A percentile compares a stretch with the other conserved stretches of the same genome.
phyloP scores from a whole-genome alignment of 106 monocot genomes.

The Xerophyta viscosa region DNA sequence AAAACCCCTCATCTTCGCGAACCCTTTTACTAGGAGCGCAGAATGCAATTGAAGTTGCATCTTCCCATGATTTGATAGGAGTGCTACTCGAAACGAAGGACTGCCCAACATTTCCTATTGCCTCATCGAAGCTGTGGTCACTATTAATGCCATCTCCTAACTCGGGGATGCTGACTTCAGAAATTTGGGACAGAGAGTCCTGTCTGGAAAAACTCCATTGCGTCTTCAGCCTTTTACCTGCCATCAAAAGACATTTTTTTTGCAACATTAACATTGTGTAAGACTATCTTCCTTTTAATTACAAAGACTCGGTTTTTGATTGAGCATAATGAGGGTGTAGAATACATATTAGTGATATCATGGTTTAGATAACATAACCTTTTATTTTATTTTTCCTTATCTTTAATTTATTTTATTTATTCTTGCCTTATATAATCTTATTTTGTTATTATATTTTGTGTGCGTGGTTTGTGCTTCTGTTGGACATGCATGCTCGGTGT shows the following conservation, averaged over 20 bases:
- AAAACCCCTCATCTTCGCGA: constrained; percentile 28
- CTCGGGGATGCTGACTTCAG: not conserved
- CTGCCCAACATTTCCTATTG: not conserved
- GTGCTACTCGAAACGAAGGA: constrained; percentile 28
- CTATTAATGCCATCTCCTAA: not conserved
- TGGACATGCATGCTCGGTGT: too few species aligned
- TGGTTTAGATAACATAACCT: too few species aligned
- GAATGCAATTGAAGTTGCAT: constrained; percentile 61
- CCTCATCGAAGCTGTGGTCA: not conserved
- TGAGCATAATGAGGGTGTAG: too few species aligned
- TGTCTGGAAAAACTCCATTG: constrained; percentile 10
- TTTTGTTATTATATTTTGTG: too few species aligned
- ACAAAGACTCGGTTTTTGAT: too few species aligned
- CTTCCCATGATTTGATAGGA: constrained; percentile 69
- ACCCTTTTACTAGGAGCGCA: constrained; percentile 38
- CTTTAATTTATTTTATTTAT: too few species aligned
- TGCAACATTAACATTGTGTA: too few species aligned
- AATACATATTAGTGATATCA: too few species aligned
- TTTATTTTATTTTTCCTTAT: too few species aligned
- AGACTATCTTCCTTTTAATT: too few species aligned
- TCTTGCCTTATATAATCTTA: too few species aligned
- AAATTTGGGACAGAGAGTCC: constrained; percentile 7
- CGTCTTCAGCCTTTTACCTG: constrained; percentile 6
- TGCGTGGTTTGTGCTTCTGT: too few species aligned
- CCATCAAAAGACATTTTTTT: not conserved